Conservation (phyloP, 257 asterid genomes). For the Sherardia arvensis region DNA sequence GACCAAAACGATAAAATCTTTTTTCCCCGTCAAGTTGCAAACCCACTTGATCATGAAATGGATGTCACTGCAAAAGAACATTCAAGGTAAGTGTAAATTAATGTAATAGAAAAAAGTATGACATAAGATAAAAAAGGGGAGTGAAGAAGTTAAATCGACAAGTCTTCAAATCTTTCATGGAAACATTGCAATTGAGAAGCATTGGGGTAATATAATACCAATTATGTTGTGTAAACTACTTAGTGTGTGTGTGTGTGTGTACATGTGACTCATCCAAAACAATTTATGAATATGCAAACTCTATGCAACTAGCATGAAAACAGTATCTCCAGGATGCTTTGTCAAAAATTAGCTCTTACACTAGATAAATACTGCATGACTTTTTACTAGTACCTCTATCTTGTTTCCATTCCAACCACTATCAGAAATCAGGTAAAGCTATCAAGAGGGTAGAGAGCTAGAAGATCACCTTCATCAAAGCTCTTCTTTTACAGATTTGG, state of each 20-base stretch:
- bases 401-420: background rate
- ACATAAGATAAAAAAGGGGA: background rate
- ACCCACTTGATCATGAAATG: background rate
- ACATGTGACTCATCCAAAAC: too few species aligned
- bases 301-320: too few species aligned
- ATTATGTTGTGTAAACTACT: too few species aligned
- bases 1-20: background rate
- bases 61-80: background rate
- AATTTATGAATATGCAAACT: too few species aligned
- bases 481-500: constrained; percentile 53
- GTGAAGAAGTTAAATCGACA: too few species aligned
- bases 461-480: constrained; percentile 31
- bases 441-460: background rate
- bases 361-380: background rate
- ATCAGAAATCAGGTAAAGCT: background rate
- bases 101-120: background rate
- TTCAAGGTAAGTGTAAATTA: background rate
- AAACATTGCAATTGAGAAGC: too few species aligned
- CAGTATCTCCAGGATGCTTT: too few species aligned
- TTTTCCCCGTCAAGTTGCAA: background rate
- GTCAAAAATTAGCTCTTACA: too few species aligned
- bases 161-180: too few species aligned
- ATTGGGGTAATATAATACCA: too few species aligned
- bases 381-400: background rate
- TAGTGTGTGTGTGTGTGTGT: too few species aligned